Evolutionary conservation across 2,329 filamentous ascomycete genomes (phyloP).

Genomic region (Lecanoromycetidae sp.): DNA sequence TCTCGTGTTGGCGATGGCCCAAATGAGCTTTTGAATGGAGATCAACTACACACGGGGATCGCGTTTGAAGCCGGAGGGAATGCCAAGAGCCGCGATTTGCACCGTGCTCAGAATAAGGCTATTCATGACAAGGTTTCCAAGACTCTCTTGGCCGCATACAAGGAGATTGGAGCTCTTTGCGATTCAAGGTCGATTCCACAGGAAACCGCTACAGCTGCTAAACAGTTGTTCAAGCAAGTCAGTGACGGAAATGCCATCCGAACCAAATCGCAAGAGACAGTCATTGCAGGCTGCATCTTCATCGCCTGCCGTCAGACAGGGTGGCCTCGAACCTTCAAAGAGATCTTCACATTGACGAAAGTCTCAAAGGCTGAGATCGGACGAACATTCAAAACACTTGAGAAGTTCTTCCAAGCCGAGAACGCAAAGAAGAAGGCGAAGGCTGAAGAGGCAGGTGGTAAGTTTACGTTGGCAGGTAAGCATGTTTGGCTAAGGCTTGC

Average conservation of each 20-base stretch:
- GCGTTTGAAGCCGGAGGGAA: conserved; percentile 65
- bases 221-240: conserved; percentile 88
- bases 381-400: conserved; percentile 82
- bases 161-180: conserved; percentile 77
- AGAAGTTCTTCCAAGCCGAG: conserved; percentile 72
- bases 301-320: conserved; percentile 87
- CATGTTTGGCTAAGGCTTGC: background rate
- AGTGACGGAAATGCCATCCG: conserved; percentile 91
- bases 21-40: conserved; percentile 79
- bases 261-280: conserved; percentile 83
- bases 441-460: conserved; percentile 43
- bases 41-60: conserved; percentile 79
- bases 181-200: conserved; percentile 73
- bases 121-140: conserved; percentile 75
- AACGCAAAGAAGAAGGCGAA: conserved; percentile 46
- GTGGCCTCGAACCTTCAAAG: conserved; percentile 79
- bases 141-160: conserved; percentile 66
- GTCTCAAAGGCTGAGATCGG: conserved; percentile 97
- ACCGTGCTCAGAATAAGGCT: conserved; percentile 71
- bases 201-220: conserved; percentile 75
- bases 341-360: conserved; percentile 85
- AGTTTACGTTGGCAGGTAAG: conserved; percentile 22
- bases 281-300: conserved; percentile 95
- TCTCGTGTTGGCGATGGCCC: conserved; percentile 93
- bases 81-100: conserved; percentile 59